Evolutionary conservation across 805 yeast genomes (phyloP).

Genomic region (Jamesozyma gamospora): DNA sequence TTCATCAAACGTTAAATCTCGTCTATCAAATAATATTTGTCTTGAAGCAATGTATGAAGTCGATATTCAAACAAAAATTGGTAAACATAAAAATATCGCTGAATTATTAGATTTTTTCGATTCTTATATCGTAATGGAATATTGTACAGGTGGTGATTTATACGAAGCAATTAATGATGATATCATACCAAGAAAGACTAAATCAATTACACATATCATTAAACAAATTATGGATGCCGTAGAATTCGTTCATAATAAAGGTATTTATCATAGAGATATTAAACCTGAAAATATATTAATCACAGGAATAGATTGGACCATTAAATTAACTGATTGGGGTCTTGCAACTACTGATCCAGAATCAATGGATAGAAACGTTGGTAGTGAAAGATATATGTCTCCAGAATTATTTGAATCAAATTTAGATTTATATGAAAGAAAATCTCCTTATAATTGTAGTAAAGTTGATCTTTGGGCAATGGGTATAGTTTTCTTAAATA

Average conservation of each 20-base stretch:
- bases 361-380: slow-evolving; percentile 73
- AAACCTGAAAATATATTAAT: slow-evolving; percentile 72
- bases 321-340: slow-evolving; percentile 71
- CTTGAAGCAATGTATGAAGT: slow-evolving; percentile 63
- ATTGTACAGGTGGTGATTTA: slow-evolving; percentile 79
- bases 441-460: slow-evolving; percentile 62
- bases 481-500: slow-evolving; percentile 72
- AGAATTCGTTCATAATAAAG: slow-evolving; percentile 55
- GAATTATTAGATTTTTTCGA: slow-evolving; percentile 53
- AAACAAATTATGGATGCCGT: slow-evolving; percentile 62
- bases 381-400: slow-evolving; percentile 89
- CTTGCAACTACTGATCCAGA: slow-evolving; percentile 43
- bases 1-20: slow-evolving; percentile 26
- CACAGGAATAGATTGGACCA: slow-evolving; percentile 39
- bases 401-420: slow-evolving; percentile 71
- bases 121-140: slow-evolving; percentile 66
- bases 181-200: slow-evolving; percentile 46
- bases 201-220: slow-evolving; percentile 43
- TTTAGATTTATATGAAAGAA: slow-evolving; percentile 29
- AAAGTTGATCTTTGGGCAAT: slow-evolving; percentile 85
- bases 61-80: slow-evolving; percentile 51
- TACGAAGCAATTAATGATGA: slow-evolving; percentile 63
- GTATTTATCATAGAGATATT: slow-evolving; percentile 75
- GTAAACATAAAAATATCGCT: slow-evolving; percentile 49
- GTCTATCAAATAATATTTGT: slow-evolving; percentile 34